Percentiles rank a stretch among this genome's conserved stretches.
These are phyloP conservation scores for Fusarium sp. DNA, from an alignment of 2,329 filamentous ascomycete genomes.

Conservation along the genomic window DNA sequence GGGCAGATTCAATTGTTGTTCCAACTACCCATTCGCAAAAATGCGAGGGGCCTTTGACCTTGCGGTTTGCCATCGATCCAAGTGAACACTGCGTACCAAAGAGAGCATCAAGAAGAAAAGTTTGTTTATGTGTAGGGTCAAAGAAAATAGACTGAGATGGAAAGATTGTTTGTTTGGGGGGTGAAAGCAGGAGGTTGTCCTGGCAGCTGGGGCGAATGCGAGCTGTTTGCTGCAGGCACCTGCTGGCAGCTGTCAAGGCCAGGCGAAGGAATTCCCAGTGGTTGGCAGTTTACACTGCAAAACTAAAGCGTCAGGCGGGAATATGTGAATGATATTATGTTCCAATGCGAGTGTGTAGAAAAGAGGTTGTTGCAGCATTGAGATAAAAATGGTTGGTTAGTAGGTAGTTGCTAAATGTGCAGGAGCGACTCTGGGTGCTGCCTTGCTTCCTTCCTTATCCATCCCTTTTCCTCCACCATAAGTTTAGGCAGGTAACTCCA, in stretches of 20 bases:
- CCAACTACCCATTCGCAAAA: constrained; percentile 60
- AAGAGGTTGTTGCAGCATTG: background rate
- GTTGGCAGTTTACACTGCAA: background rate
- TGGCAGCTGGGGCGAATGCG: background rate
- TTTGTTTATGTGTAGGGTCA: constrained; percentile 2
- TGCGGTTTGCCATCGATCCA: constrained; percentile 35
- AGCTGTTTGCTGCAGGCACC: constrained; percentile 4
- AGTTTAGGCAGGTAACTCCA: background rate
- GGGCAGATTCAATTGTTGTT: constrained; percentile 51
- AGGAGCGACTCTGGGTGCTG: background rate
- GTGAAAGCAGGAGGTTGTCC: background rate
- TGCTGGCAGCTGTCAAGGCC: constrained; percentile 24
- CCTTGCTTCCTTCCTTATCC: background rate
- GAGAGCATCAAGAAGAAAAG: background rate
- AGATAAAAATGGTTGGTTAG: background rate
- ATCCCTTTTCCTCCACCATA: background rate
- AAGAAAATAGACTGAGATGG: constrained; percentile 1
- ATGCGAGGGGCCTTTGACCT: constrained; percentile 37
- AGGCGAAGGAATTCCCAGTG: background rate
- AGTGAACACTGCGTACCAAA: constrained; percentile 11
- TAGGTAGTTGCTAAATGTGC: constrained; percentile 72
- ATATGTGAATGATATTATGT: too few relatives aligned
- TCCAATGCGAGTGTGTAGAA: background rate
- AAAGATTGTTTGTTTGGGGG: background rate
- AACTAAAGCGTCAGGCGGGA: background rate